Evolutionary conservation across 176 grass and related monocot genomes (phyloP).

Genomic region (Paspalum notatum): DNA sequence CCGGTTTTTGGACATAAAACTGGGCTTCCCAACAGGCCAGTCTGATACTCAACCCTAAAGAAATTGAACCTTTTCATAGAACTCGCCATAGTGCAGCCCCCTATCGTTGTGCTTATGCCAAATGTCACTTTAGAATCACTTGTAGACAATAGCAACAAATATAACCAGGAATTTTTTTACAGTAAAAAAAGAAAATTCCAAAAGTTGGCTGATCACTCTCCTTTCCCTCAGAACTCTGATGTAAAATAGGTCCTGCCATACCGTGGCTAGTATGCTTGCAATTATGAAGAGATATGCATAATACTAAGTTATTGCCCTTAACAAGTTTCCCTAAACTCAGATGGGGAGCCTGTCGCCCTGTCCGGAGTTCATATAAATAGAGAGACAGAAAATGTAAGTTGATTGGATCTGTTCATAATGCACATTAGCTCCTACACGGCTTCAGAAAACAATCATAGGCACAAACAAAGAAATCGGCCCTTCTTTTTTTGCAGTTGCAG

Average conservation of each 20-base stretch:
- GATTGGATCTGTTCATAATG: neutral
- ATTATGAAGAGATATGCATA: neutral
- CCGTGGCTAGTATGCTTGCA: neutral
- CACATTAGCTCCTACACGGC: neutral
- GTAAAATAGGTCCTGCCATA: neutral
- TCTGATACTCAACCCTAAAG: neutral
- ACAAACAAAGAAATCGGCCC: neutral
- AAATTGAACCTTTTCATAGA: neutral
- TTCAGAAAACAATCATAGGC: neutral
- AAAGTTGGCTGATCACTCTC: no score
- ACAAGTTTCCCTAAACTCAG: neutral
- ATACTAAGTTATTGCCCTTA: neutral
- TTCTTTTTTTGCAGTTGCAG: neutral
- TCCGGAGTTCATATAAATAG: neutral
- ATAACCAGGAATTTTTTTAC: neutral
- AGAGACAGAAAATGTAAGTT: neutral
- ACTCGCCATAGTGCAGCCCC: neutral
- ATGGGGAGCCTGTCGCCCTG: neutral
- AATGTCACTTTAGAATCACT: neutral
- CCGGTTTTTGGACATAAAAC: neutral
- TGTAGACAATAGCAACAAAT: neutral
- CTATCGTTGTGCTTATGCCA: neutral
- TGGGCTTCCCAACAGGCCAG: no score
- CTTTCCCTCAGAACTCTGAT: neutral
- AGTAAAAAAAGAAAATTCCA: neutral